Evolutionary conservation across 257 asterid species (phyloP).

Genomic region (Penstemon newberryi): DNA sequence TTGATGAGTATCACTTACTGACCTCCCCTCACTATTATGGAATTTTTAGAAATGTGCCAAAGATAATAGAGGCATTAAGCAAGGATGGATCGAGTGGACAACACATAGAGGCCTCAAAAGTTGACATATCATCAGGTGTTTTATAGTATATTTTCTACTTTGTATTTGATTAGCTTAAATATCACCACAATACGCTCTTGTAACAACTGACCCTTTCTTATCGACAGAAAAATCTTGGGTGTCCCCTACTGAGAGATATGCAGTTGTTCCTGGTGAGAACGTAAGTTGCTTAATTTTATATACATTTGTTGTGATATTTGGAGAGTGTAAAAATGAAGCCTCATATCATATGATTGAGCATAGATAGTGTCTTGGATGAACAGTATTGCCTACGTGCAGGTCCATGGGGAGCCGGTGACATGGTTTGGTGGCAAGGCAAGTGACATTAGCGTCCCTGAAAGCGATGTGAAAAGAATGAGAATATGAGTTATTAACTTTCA

Average conservation of each 20-base stretch:
- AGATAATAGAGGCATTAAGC: constrained; percentile 78
- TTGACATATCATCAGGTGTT: constrained; percentile 63
- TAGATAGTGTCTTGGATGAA: not conserved
- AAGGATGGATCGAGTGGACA: constrained; percentile 79
- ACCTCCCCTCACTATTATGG: not conserved
- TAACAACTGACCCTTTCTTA: constrained; percentile 9
- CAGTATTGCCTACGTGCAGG: constrained; percentile 33
- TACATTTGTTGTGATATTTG: not conserved
- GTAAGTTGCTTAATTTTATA: constrained; percentile 41
- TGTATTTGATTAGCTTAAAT: not conserved
- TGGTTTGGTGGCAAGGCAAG: constrained; percentile 39
- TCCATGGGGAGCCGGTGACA: constrained; percentile 31
- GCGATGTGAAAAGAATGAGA: constrained; percentile 68
- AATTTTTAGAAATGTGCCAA: constrained; percentile 68
- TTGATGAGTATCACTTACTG: not conserved
- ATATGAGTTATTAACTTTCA: constrained; percentile 33
- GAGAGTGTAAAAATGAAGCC: not conserved
- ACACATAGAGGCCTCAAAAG: constrained; percentile 71
- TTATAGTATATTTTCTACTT: not conserved
- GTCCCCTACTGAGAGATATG: constrained; percentile 91
- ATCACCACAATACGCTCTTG: not conserved
- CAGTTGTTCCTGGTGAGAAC: constrained; percentile 83
- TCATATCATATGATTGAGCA: not conserved
- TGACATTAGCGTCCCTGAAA: constrained; percentile 76
- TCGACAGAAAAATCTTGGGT: constrained; percentile 67